Percentiles rank a stretch among this genome's conserved stretches.
Evolutionary conservation across 1,139 yeast genomes (phyloP).

Genomic region (Meyerozyma athensensis): DNA sequence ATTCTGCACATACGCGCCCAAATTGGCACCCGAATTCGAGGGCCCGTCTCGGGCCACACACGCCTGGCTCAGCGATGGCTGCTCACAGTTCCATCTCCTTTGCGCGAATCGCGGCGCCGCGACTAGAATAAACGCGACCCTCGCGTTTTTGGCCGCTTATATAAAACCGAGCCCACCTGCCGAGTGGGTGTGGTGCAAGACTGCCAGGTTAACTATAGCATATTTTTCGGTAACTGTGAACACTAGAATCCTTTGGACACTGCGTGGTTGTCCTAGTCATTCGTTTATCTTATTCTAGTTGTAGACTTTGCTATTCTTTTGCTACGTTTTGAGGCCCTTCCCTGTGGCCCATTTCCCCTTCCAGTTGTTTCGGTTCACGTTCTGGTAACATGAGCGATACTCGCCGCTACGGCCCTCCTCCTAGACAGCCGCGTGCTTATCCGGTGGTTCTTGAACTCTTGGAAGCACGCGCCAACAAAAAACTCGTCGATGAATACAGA

Average conservation of each 20-base stretch:
- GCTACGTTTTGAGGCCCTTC: neutral
- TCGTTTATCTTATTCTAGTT: slow-evolving; percentile 1
- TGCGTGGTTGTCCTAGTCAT: neutral
- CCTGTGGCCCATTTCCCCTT: neutral
- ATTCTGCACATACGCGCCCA: too few relatives aligned
- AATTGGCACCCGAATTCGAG: too few relatives aligned
- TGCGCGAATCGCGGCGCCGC: slow-evolving; percentile 3
- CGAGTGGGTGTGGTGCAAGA: neutral
- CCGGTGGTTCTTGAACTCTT: slow-evolving; percentile 40
- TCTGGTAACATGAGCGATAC: slow-evolving; percentile 3
- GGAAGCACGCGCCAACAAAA: slow-evolving; percentile 43
- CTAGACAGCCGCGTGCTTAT: slow-evolving; percentile 33
- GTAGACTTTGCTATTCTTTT: neutral
- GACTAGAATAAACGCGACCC: slow-evolving; percentile 1
- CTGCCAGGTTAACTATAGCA: neutral
- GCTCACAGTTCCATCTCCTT: neutral
- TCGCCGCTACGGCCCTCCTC: slow-evolving; percentile 41
- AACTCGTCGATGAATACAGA: slow-evolving; percentile 39
- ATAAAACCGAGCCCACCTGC: slow-evolving; percentile 1
- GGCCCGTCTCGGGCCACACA: too few relatives aligned
- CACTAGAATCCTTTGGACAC: neutral
- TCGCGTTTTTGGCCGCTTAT: neutral
- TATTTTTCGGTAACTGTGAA: neutral
- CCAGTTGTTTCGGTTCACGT: neutral
- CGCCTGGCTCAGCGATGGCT: too few relatives aligned